Conservation (phyloP, 1,139 yeast genomes). For the Scheffersomyces parashehatae region DNA sequence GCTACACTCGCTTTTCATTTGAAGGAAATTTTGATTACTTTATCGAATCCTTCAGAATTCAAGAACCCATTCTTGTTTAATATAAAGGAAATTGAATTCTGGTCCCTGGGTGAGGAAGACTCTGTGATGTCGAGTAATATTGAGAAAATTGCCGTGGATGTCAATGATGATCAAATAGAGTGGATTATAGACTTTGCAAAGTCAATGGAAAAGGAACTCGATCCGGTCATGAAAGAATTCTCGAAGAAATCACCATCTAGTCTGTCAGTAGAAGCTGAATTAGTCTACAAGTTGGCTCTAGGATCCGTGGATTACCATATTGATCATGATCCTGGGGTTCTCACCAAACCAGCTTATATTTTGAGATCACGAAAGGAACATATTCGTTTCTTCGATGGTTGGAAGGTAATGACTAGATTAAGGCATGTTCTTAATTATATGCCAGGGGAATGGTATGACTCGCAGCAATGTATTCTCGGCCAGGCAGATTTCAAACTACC, state of each 20-base stretch:
- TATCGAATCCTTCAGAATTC: conserved; percentile 25
- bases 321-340: conserved; percentile 83
- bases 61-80: conserved; percentile 21
- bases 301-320: conserved; percentile 64
- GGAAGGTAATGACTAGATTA: conserved; percentile 81
- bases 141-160: conserved; percentile 29
- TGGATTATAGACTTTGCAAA: conserved; percentile 37
- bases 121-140: conserved; percentile 35
- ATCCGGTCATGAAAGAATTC: conserved; percentile 23
- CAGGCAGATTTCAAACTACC: conserved; percentile 43
- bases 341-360: conserved; percentile 85
- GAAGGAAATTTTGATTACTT: conserved; percentile 24
- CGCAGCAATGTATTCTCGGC: conserved; percentile 22
- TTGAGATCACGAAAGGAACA: conserved; percentile 72
- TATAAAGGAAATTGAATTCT: conserved; percentile 38
- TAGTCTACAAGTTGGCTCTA: conserved; percentile 56
- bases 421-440: conserved; percentile 68
- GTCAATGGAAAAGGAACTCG: conserved; percentile 17
- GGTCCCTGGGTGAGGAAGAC: conserved; percentile 35
- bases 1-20: conserved; percentile 33
- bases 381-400: conserved; percentile 76
- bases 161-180: conserved; percentile 34
- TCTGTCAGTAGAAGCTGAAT: conserved; percentile 31
- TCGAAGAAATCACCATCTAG: conserved; percentile 14
- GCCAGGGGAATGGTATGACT: conserved; percentile 53